These are phyloP conservation scores for Scheffersomyces ergatensis DNA, from an alignment of 805 yeast species.

Conservation along the genomic window DNA sequence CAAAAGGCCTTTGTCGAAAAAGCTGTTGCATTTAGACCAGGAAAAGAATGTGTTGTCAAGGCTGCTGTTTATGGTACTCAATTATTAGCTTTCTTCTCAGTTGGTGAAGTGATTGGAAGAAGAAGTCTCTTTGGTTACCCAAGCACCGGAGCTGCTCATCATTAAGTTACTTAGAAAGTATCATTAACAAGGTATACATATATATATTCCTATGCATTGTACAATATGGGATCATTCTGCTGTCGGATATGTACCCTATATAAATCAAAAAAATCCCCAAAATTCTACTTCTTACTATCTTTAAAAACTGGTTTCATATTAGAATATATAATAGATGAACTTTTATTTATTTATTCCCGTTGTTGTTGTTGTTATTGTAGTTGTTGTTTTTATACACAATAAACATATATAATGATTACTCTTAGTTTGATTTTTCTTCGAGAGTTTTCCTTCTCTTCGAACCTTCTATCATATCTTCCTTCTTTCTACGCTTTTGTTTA, in stretches of 20 bases:
- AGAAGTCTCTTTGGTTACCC: slow-evolving; percentile 91
- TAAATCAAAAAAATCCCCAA: too few species aligned
- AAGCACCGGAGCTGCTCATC: slow-evolving; percentile 52
- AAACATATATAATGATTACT: too few species aligned
- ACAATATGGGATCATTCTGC: too few species aligned
- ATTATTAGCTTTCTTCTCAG: slow-evolving; percentile 83
- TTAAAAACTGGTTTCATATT: too few species aligned
- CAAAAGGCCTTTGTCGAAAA: slow-evolving; percentile 58
- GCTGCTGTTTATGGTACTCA: slow-evolving; percentile 79
- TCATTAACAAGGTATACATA: too few species aligned
- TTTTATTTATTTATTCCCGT: too few species aligned
- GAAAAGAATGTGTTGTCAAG: slow-evolving; percentile 58
- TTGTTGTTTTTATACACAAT: too few species aligned
- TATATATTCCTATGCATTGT: background rate
- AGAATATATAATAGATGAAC: too few species aligned
- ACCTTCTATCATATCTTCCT: slow-evolving; percentile 70
- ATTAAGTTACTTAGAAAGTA: slow-evolving; percentile 5
- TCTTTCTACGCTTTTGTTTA: slow-evolving; percentile 60
- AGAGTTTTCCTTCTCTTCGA: slow-evolving; percentile 58
- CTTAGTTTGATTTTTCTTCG: too few species aligned
- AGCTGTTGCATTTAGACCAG: slow-evolving; percentile 43
- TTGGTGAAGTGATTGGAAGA: slow-evolving; percentile 97
- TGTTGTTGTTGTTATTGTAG: too few species aligned
- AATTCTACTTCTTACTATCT: too few species aligned
- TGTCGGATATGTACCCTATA: too few species aligned